Base-by-base conservation (phyloP, 2,329 filamentous ascomycete genomes). In the Aureobasidium zeae region DNA sequence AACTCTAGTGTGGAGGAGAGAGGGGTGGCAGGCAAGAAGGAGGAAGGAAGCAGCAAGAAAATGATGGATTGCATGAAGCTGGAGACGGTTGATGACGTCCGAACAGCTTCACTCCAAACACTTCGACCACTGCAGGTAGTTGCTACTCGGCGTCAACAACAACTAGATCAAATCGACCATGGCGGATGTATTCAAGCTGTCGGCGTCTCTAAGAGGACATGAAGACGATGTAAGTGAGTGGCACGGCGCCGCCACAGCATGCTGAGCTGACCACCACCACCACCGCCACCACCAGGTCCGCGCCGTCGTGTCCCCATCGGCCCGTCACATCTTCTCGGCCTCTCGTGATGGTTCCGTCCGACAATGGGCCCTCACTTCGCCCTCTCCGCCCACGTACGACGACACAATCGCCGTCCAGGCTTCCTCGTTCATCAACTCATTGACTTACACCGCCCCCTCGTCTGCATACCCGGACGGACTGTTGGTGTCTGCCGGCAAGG, bases 331-430 rank as follows among this genome's bases (percentile, higher is more conserved):
- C 48, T 68, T 94, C 52, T 94, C 91, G 15, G 86, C 86, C 25
- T 96, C 91, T 34, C 77, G 91, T 66, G 91, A 98, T 68, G 83
- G 82, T 55, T 93, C 86, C 12, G 87, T 95, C 43, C 81, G 89
- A 36, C 67, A 85, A 52, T 98, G 91, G 91, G 81, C 78, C 52
- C 78, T 79, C 47, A 70, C 74, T 19, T 74, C 77, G 32, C 67
- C 74, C 31, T 70, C 72, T 17, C 83, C 86, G 21, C 81, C 83
- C 1, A 65, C 66, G 13, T 96, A 83, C 63, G 83, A 94, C 50
- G 75, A 77, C 53, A 78, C 77, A n/a, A 80, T 95, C 48, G 71
- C 83, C 46, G 82, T 81, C 30, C 81, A 89, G 51, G 85, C 86
- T 47, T 77, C 83, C 30, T 80, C 85, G 50, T 98, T 91, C 58